phyloP scores from a whole-genome alignment of 73 alveolate genomes.

The Loxodes magnus region DNA sequence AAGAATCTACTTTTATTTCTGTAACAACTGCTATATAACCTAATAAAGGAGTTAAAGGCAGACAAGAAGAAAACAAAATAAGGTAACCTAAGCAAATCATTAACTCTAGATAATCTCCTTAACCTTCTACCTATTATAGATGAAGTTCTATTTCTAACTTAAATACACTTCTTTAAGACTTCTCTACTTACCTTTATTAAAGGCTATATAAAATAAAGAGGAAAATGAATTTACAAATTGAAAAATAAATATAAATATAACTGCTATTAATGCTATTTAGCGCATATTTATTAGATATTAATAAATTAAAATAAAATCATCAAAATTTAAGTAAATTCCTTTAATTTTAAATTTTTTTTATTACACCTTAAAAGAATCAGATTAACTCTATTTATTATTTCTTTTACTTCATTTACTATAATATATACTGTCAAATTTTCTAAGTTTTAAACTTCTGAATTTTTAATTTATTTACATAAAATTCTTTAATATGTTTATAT shows the following conservation, averaged over 20 bases:
- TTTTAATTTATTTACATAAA: too few species aligned
- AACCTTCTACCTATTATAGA: slow-evolving; percentile 34
- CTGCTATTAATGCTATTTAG: too few species aligned
- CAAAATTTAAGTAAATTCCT: too few species aligned
- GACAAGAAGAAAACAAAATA: slow-evolving; percentile 27
- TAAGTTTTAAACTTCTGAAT: too few species aligned
- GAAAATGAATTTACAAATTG: slow-evolving; percentile 40
- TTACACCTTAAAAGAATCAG: too few species aligned
- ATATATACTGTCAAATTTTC: too few species aligned
- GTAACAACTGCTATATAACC: slow-evolving; percentile 21
- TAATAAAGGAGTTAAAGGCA: slow-evolving; percentile 25
- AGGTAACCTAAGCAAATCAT: slow-evolving; percentile 22
- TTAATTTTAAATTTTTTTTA: too few species aligned
- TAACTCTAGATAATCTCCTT: slow-evolving; percentile 35
- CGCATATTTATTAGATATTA: too few species aligned
- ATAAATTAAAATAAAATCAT: too few species aligned
- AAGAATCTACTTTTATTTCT: slow-evolving; percentile 27
- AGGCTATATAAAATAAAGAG: slow-evolving; percentile 46
- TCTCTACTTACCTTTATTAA: slow-evolving; percentile 10
- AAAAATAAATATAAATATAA: slow-evolving; percentile 32
- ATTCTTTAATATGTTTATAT: too few species aligned
- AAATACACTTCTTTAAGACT: background rate
- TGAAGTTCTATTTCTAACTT: background rate
- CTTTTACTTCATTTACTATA: too few species aligned
- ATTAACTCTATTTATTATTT: too few species aligned